These are phyloP conservation scores for Themeda triandra DNA, from an alignment of 176 grass and related monocot species.

Conservation along the genomic window DNA sequence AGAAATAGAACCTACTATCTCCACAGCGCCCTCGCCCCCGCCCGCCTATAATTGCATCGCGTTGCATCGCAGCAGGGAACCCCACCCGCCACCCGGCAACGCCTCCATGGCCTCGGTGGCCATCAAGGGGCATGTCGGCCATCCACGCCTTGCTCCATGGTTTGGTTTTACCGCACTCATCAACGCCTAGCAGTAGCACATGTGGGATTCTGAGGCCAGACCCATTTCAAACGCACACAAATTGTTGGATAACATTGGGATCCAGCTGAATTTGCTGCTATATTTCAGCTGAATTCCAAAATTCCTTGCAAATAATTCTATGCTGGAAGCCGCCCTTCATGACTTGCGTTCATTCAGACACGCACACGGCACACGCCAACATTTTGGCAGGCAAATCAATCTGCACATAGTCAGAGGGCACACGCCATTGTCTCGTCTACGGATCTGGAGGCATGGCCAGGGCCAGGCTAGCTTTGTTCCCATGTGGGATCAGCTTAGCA, in stretches of 20 bases:
- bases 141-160: not conserved
- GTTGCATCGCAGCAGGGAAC: too few relatives aligned
- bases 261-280: too few relatives aligned
- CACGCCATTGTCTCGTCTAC: not conserved
- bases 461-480: not conserved
- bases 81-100: constrained; percentile 7
- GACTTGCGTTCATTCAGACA: not conserved
- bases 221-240: too few relatives aligned
- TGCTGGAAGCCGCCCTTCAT: too few relatives aligned
- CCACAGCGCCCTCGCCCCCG: not conserved
- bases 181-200: too few relatives aligned
- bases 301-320: too few relatives aligned
- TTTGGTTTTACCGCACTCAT: not conserved
- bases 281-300: too few relatives aligned
- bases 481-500: not conserved
- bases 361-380: not conserved
- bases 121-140: constrained; percentile 20
- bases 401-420: not conserved
- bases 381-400: not conserved
- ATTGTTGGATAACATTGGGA: too few relatives aligned
- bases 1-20: not conserved
- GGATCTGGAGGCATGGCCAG: not conserved
- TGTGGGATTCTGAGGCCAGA: too few relatives aligned
- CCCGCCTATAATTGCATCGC: constrained; percentile 16
- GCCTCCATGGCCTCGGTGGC: constrained; percentile 40